Conservation (phyloP, 805 yeast species). For the Starmerella ratchasimensis region DNA sequence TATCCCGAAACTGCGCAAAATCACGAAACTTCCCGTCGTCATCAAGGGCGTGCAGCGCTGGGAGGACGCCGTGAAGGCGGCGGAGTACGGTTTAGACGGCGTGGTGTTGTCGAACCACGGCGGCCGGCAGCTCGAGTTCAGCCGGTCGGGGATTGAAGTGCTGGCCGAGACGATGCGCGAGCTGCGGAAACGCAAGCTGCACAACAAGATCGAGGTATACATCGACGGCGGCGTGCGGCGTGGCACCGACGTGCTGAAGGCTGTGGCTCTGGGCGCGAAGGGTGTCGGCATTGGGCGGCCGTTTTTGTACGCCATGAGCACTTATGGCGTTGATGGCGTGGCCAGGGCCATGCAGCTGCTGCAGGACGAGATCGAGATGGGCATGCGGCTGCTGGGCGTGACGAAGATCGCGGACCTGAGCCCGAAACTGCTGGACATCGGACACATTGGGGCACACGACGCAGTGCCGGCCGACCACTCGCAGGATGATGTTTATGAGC, state of each 20-base stretch:
- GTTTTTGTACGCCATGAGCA: conserved; percentile 57
- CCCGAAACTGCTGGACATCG: conserved; percentile 45
- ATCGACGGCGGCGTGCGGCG: conserved; percentile 68
- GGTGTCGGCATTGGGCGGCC: conserved; percentile 68
- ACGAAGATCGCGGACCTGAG: conserved; percentile 45
- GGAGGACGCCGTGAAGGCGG: conserved; percentile 66
- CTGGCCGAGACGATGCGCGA: conserved; percentile 53
- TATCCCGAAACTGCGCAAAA: conserved; percentile 12
- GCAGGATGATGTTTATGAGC: conserved; percentile 17
- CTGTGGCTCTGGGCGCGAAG: conserved; percentile 60
- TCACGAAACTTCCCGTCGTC: conserved; percentile 28
- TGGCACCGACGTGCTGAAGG: conserved; percentile 62
- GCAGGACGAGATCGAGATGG: conserved; percentile 56
- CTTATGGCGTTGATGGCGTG: conserved; percentile 68
- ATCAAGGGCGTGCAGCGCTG: conserved; percentile 71
- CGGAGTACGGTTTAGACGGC: conserved; percentile 56
- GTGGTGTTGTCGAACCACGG: conserved; percentile 83
- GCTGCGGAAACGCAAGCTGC: conserved; percentile 22
- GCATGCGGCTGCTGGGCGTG: conserved; percentile 70
- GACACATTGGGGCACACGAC: conserved; percentile 29
- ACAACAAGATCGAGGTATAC: conserved; percentile 43
- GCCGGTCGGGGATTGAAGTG: conserved; percentile 56
- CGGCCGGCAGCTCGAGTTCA: conserved; percentile 72
- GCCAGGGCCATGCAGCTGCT: conserved; percentile 48
- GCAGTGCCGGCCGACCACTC: conserved; percentile 18